Percentiles rank a stretch among this genome's conserved stretches.
These are phyloP conservation scores for Plantago ovata DNA, from an alignment of 257 asterid genomes.

Conservation along the genomic window DNA sequence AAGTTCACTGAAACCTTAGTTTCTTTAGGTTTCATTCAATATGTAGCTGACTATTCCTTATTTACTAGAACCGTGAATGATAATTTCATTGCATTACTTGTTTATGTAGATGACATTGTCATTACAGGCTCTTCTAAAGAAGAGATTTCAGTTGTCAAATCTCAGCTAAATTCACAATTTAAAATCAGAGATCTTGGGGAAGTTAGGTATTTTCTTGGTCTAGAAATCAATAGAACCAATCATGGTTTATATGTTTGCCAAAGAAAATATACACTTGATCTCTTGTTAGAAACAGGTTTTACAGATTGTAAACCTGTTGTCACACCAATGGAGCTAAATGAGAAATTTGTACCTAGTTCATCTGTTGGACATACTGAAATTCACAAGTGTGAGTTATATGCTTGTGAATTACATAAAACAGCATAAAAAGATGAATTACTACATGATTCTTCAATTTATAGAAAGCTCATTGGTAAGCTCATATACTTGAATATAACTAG, in stretches of 20 bases:
- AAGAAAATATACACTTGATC: neutral
- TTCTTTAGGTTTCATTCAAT: neutral
- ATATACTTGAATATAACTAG: conserved; percentile 2
- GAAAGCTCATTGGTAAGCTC: neutral
- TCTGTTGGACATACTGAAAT: too few relatives aligned
- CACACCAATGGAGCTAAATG: neutral
- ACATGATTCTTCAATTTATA: neutral
- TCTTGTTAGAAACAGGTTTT: neutral
- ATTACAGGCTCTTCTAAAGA: neutral
- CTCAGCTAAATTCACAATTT: neutral
- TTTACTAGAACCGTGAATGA: neutral
- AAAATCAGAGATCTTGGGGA: conserved; percentile 1
- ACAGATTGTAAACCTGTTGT: neutral
- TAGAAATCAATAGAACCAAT: neutral
- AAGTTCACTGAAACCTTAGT: too few relatives aligned
- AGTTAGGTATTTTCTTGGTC: neutral
- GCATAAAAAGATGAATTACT: neutral
- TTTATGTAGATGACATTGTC: conserved; percentile 5
- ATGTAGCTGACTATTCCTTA: neutral
- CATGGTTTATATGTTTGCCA: neutral
- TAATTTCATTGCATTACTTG: neutral
- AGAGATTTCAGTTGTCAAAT: neutral
- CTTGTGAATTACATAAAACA: too few relatives aligned
- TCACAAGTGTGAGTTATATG: too few relatives aligned
- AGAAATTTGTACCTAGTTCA: neutral